Conservation (phyloP, 2,329 filamentous ascomycete genomes). For the Rhynchosporium graminicola region DNA sequence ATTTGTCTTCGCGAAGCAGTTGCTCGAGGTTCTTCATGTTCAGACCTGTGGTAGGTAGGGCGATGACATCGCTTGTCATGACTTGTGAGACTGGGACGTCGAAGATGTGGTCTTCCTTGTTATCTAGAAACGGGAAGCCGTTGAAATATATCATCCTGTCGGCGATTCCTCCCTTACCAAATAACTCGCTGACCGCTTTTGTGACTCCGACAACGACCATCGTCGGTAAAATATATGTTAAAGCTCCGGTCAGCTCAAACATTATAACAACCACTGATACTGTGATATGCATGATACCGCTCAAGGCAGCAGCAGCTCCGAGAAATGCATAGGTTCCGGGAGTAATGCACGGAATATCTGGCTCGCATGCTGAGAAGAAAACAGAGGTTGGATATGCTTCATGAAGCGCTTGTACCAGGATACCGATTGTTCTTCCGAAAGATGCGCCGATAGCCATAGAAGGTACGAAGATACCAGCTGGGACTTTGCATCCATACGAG, state of each 20-base stretch:
- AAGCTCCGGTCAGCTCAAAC: slow-evolving; percentile 96
- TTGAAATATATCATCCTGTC: slow-evolving; percentile 99
- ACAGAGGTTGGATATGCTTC: slow-evolving; percentile 78
- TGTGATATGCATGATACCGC: slow-evolving; percentile 97
- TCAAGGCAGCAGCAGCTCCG: slow-evolving; percentile 85
- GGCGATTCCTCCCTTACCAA: slow-evolving; percentile 94
- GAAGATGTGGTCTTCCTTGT: slow-evolving; percentile 96
- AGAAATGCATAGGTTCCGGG: slow-evolving; percentile 96
- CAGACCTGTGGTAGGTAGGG: slow-evolving; percentile 73
- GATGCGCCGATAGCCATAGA: slow-evolving; percentile 97
- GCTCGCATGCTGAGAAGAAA: slow-evolving; percentile 87
- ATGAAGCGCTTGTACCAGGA: slow-evolving; percentile 86
- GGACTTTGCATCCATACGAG: slow-evolving; percentile 96
- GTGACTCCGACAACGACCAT: slow-evolving; percentile 99
- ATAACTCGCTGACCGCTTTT: slow-evolving; percentile 86
- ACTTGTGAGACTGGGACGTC: slow-evolving; percentile 89
- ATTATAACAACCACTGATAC: slow-evolving; percentile 98
- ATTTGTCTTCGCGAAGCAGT: slow-evolving; percentile 75
- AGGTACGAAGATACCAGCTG: slow-evolving; percentile 95
- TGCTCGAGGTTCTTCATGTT: slow-evolving; percentile 75
- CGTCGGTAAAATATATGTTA: slow-evolving; percentile 95
- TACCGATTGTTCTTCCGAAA: slow-evolving; percentile 92
- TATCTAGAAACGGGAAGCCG: slow-evolving; percentile 94
- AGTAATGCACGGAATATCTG: slow-evolving; percentile 93
- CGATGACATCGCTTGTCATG: slow-evolving; percentile 78